These are phyloP conservation scores for Hypoxylon perforatum DNA, from an alignment of 495 filamentous ascomycete species.

Conservation along the genomic window DNA sequence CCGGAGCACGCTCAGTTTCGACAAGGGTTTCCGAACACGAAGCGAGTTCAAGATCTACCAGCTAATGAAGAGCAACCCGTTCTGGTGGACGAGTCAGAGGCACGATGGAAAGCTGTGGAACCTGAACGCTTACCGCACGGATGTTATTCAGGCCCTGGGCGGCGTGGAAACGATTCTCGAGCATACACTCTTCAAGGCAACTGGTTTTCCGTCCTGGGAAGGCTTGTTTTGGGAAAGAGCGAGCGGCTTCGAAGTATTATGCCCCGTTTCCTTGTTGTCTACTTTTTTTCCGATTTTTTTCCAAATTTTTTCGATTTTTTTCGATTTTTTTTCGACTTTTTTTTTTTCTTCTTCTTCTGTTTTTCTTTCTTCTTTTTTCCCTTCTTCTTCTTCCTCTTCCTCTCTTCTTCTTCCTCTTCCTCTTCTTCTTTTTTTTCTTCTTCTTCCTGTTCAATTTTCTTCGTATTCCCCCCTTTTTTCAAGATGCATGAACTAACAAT, in stretches of 20 bases:
- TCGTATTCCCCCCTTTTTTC: no score
- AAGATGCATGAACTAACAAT: no score
- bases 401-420: no score
- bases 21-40: slow-evolving; percentile 96
- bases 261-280: no score
- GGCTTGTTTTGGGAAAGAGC: slow-evolving; percentile 98
- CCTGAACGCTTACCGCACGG: slow-evolving; percentile 95
- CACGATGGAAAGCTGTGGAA: slow-evolving; percentile 99
- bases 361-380: no score
- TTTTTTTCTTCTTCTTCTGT: no score
- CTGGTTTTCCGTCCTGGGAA: slow-evolving; percentile 98
- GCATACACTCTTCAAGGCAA: slow-evolving; percentile 98
- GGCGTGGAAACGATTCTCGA: slow-evolving; percentile 99
- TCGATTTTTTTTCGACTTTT: no score
- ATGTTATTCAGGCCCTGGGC: slow-evolving; percentile 97
- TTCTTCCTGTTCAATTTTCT: no score
- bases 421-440: no score
- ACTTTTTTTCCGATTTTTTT: background rate
- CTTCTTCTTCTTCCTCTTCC: no score
- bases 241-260: no score
- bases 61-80: slow-evolving; percentile 99
- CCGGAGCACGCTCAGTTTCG: slow-evolving; percentile 95
- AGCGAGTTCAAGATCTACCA: slow-evolving; percentile 99
- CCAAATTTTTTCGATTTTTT: no score
- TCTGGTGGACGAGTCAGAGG: slow-evolving; percentile 99